These are phyloP conservation scores for Ophiognomonia clavigignenti-juglandacearum DNA, from an alignment of 2,329 filamentous ascomycete genomes.

Conservation along the genomic window DNA sequence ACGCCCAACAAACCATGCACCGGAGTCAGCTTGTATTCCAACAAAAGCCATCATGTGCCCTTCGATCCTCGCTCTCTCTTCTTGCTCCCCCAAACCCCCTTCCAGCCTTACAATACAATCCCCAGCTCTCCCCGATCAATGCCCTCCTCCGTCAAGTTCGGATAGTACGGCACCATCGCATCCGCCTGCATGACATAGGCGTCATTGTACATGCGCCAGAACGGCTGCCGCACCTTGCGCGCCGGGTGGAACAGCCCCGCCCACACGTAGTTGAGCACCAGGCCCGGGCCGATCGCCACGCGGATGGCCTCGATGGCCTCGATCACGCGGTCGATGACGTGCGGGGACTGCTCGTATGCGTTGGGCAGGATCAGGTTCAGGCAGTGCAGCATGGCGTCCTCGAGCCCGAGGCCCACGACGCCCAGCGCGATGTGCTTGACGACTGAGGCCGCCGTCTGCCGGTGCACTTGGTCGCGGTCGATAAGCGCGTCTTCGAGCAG, in stretches of 20 bases:
- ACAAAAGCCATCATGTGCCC: too few relatives aligned
- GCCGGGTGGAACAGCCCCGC: constrained; percentile 96
- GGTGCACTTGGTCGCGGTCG: constrained; percentile 95
- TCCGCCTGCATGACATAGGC: constrained; percentile 92
- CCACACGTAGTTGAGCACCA: constrained; percentile 98
- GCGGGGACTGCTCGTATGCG: constrained; percentile 93
- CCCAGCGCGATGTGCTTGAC: constrained; percentile 98
- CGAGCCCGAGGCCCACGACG: constrained; percentile 94
- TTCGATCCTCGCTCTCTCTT: too few relatives aligned
- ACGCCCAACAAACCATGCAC: too few relatives aligned
- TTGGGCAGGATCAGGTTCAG: constrained; percentile 96
- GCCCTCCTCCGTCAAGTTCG: constrained; percentile 75
- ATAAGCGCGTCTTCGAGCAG: constrained; percentile 95
- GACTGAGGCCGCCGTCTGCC: constrained; percentile 91
- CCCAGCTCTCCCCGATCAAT: constrained; percentile 75
- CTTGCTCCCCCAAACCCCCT: too few relatives aligned
- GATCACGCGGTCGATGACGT: constrained; percentile 96
- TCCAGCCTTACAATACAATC: constrained; percentile 71
- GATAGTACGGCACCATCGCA: constrained; percentile 95
- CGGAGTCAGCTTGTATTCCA: too few relatives aligned
- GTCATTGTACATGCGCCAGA: constrained; percentile 96
- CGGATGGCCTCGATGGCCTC: constrained; percentile 96
- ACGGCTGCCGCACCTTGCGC: constrained; percentile 87
- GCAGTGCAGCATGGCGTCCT: constrained; percentile 97
- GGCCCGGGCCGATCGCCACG: constrained; percentile 84